Base-by-base conservation (phyloP, 2,329 filamentous ascomycete species). In the Fusarium dimerum region DNA sequence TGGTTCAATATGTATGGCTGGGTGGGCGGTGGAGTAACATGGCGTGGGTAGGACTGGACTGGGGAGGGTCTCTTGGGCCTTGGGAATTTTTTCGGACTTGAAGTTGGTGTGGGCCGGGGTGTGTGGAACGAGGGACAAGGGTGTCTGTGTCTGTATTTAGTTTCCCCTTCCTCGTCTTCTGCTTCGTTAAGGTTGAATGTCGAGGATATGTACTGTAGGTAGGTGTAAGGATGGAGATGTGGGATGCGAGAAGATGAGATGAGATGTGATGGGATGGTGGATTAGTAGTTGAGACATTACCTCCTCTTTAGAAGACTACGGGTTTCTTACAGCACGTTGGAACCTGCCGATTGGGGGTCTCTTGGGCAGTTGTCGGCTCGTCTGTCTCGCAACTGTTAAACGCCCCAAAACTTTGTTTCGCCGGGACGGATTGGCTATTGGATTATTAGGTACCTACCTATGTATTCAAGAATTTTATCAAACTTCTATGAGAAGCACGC, bases 11-110 rank as follows among this genome's bases (percentile, higher is more conserved):
- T 36, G 32, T 36, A 36, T 36, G 32, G 32, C 32, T 56, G 50
- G 57, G 60, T 51, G 54, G 56, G 43, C 47, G 41, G 62, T 65
- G 62, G 62, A 65, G 62, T 53, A 63, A 56, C 60, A 65, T 65
- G 56, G 59, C 60, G 60, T 59, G 59, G 55, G 54, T 51, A 46
- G 57, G 45, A 45, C 47, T 52, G 39, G 45, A 45, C 53, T 43
- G 51, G 45, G 40, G 45, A 50, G 43, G 56, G 43, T 50, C 47
- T 26, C 20, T 26, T 26, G 20, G 20, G 20, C 7, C 20, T 26
- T 26, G 20, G 20, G 20, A 26, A 5, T 26, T 26, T 26, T 26
- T 26, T 26, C 20, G 20, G 20, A 26, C 20, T 6, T 12, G 13
- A 20, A 9, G 16, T 40, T 40, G 39, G 17, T 20, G 17, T 40